Percentiles rank a stretch among this genome's conserved stretches.
Conservation (phyloP, 768 basidiomycete genomes). For the Daedaleopsis sinensis region DNA sequence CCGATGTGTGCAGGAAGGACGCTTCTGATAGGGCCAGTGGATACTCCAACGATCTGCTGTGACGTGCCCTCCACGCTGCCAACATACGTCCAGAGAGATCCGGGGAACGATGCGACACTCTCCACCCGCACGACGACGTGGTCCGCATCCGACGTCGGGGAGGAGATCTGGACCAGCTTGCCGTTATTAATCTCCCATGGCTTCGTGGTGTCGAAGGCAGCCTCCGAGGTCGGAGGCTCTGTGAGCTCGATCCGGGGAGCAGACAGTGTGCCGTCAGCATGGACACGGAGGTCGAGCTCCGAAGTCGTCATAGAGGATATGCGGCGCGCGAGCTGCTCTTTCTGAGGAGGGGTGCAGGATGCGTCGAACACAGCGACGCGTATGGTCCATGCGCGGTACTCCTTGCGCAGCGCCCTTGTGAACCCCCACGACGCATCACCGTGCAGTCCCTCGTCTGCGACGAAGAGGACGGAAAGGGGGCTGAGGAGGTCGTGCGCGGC, state of each 20-base stretch:
- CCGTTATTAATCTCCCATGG: too few relatives aligned
- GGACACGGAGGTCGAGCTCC: too few relatives aligned
- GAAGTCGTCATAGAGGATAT: too few relatives aligned
- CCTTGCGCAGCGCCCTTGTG: slow-evolving; percentile 32
- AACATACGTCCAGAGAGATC: background rate
- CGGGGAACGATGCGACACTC: background rate
- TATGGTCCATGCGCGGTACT: slow-evolving; percentile 36
- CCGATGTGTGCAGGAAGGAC: slow-evolving; percentile 4
- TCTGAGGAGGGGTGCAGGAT: background rate
- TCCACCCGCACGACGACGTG: slow-evolving; percentile 5
- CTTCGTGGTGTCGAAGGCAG: too few relatives aligned
- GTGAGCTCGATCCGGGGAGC: too few relatives aligned
- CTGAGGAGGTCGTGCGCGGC: slow-evolving; percentile 9
- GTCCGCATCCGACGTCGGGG: background rate
- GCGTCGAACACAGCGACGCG: slow-evolving; percentile 30
- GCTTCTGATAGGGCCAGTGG: slow-evolving; percentile 4
- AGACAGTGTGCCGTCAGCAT: too few relatives aligned
- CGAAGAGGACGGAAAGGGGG: slow-evolving; percentile 32
- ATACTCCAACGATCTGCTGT: background rate
- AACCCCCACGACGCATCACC: slow-evolving; percentile 38
- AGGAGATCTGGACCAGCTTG: too few relatives aligned
- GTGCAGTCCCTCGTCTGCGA: slow-evolving; percentile 31
- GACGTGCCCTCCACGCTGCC: slow-evolving; percentile 4
- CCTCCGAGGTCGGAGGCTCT: too few relatives aligned
- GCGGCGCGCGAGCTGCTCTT: too few relatives aligned